Conservation (phyloP, 257 asterid genomes). For the Gentiana straminea region DNA sequence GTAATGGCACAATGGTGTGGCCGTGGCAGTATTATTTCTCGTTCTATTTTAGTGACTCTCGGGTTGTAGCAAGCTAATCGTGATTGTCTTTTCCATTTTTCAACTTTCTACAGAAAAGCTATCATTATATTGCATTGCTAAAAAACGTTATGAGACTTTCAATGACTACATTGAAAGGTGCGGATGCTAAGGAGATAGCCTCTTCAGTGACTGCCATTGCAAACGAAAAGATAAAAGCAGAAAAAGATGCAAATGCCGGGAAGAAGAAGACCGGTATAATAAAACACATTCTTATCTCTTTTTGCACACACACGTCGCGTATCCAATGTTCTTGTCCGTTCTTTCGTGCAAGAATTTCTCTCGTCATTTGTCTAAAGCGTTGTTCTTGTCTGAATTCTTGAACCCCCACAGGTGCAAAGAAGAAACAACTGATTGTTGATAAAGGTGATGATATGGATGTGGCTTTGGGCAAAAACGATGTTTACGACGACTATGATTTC, state of each 20-base stretch:
- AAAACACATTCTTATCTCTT: neutral
- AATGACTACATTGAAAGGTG: slow-evolving; percentile 64
- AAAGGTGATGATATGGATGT: slow-evolving; percentile 51
- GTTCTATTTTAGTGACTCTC: neutral
- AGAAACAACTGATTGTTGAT: slow-evolving; percentile 67
- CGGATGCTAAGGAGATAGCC: slow-evolving; percentile 86
- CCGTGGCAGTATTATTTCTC: too few relatives aligned
- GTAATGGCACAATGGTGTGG: too few relatives aligned
- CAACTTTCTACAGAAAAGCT: slow-evolving; percentile 62
- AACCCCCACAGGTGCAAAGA: slow-evolving; percentile 59
- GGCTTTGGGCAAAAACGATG: slow-evolving; percentile 34
- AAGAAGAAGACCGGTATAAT: slow-evolving; percentile 89
- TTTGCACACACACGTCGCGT: too few relatives aligned
- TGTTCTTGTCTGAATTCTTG: slow-evolving; percentile 4
- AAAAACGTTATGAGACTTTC: slow-evolving; percentile 87
- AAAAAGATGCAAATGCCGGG: slow-evolving; percentile 83
- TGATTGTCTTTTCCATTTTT: slow-evolving; percentile 8
- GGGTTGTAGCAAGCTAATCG: neutral
- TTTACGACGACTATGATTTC: slow-evolving; percentile 68
- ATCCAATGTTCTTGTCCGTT: too few relatives aligned
- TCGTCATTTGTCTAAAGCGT: neutral
- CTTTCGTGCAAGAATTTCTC: neutral
- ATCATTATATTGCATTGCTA: slow-evolving; percentile 72
- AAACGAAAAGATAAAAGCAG: slow-evolving; percentile 90
- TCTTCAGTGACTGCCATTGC: slow-evolving; percentile 92